These are phyloP conservation scores for Candida namnaoensis DNA, from an alignment of 805 yeast species.

Conservation along the genomic window DNA sequence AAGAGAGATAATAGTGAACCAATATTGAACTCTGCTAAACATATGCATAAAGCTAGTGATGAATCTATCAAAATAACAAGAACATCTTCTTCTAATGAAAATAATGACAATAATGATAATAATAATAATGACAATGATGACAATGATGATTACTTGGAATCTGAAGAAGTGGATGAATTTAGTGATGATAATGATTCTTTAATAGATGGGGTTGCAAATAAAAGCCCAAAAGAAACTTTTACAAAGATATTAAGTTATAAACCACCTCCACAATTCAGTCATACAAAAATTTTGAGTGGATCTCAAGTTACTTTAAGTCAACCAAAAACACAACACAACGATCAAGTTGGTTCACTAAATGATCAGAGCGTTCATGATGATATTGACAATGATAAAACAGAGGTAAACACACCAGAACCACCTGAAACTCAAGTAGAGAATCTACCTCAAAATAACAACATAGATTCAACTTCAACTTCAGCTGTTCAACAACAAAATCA, in stretches of 20 bases:
- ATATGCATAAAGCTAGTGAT: too few species aligned
- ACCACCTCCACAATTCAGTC: conserved; percentile 17
- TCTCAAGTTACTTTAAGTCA: too few species aligned
- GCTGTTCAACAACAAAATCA: too few species aligned
- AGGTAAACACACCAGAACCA: too few species aligned
- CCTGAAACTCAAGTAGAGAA: too few species aligned
- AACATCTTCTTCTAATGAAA: too few species aligned
- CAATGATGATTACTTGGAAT: conserved; percentile 7
- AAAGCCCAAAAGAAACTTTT: background rate
- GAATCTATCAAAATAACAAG: too few species aligned
- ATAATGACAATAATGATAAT: too few species aligned
- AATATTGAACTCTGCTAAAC: too few species aligned
- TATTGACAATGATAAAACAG: conserved; percentile 1
- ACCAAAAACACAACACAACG: background rate
- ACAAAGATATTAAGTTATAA: conserved; percentile 8
- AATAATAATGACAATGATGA: conserved; percentile 2
- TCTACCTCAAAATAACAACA: too few species aligned
- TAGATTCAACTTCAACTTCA: too few species aligned
- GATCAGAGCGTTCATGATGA: background rate
- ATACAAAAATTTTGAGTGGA: background rate
- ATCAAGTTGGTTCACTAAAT: conserved; percentile 1
- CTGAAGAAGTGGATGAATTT: conserved; percentile 17
- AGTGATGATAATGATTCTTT: conserved; percentile 12
- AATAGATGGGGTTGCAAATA: background rate
- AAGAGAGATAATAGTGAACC: too few species aligned